Percentiles rank a stretch among this genome's conserved stretches.
These are phyloP conservation scores for Lycium barbarum DNA, from an alignment of 257 asterid genomes.

Conservation along the genomic window DNA sequence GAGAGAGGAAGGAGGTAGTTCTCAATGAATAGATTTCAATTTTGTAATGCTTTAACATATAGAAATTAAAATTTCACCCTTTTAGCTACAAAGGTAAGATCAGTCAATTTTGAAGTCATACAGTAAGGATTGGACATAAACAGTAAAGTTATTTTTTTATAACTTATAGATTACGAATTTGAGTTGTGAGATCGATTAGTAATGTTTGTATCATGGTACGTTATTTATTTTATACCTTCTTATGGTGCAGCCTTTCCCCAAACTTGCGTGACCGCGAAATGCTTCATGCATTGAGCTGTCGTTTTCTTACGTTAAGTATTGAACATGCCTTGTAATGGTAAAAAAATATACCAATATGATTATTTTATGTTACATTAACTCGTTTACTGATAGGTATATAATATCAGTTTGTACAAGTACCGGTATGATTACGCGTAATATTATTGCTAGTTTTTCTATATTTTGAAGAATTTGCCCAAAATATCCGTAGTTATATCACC, in stretches of 20 bases:
- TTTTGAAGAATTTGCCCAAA: background rate
- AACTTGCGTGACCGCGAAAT: background rate
- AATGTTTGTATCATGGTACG: no score
- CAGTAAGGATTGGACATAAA: no score
- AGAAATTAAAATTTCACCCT: background rate
- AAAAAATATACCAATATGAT: background rate
- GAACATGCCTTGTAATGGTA: background rate
- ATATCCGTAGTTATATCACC: background rate
- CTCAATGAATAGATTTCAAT: background rate
- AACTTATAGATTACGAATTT: no score
- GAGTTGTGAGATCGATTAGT: background rate
- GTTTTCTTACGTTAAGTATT: background rate
- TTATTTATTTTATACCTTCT: no score
- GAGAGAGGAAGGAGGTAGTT: background rate
- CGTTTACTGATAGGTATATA: background rate
- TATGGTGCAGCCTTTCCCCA: no score
- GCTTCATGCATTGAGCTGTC: background rate
- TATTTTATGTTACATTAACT: background rate
- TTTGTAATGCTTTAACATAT: background rate
- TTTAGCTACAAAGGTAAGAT: background rate
- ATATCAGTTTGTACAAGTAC: background rate
- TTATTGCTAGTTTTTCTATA: background rate
- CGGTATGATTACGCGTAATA: background rate
- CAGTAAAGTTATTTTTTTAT: no score
- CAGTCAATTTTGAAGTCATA: background rate